phyloP scores from a whole-genome alignment of 495 filamentous ascomycete species.

The Lindgomyces ingoldianus region DNA sequence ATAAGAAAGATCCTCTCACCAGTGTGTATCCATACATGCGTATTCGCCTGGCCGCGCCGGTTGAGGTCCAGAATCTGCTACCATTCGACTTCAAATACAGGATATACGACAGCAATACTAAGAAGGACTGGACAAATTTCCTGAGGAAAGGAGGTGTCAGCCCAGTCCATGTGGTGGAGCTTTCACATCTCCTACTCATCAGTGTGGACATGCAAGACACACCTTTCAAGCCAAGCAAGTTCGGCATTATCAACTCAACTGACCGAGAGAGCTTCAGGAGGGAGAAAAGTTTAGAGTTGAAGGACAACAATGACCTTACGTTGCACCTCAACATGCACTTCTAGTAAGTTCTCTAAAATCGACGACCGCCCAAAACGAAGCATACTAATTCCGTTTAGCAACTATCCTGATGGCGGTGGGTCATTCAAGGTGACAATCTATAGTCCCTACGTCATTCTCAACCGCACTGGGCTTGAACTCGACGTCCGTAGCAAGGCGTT shows the following conservation, averaged over 20 bases:
- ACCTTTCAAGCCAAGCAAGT: slow-evolving; percentile 89
- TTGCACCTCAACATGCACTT: slow-evolving; percentile 87
- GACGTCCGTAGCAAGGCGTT: slow-evolving; percentile 87
- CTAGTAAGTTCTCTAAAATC: slow-evolving; percentile 50
- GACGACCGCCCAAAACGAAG: neutral
- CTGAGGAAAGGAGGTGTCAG: slow-evolving; percentile 92
- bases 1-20: slow-evolving; percentile 77
- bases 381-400: slow-evolving; percentile 45
- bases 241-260: slow-evolving; percentile 92
- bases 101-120: slow-evolving; percentile 96
- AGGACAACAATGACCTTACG: slow-evolving; percentile 76
- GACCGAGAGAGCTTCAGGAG: slow-evolving; percentile 83
- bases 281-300: slow-evolving; percentile 76
- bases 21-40: slow-evolving; percentile 92
- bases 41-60: slow-evolving; percentile 81
- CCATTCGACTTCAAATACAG: slow-evolving; percentile 99
- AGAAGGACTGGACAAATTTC: slow-evolving; percentile 99
- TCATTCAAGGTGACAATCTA: slow-evolving; percentile 94
- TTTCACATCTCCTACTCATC: slow-evolving; percentile 87
- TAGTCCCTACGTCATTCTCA: slow-evolving; percentile 89
- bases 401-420: slow-evolving; percentile 87
- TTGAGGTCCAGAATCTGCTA: slow-evolving; percentile 91
- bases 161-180: slow-evolving; percentile 93
- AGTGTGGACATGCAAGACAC: slow-evolving; percentile 97
- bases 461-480: slow-evolving; percentile 89